Evolutionary conservation across 2,329 filamentous ascomycete genomes (phyloP).

Genomic region (Zymoseptoria passerinii): DNA sequence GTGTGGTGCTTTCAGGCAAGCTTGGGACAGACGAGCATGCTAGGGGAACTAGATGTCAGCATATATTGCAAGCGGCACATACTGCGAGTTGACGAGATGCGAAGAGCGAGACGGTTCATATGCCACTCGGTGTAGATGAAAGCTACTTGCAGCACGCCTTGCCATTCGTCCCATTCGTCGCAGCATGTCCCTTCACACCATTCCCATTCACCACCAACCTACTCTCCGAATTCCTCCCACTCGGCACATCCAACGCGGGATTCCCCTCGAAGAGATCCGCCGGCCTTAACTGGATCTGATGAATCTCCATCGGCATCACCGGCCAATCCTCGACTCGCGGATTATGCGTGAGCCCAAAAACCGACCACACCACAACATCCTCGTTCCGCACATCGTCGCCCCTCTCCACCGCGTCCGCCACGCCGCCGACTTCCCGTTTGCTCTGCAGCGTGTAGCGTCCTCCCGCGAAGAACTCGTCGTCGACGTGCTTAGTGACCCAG

Average conservation of each 20-base stretch:
- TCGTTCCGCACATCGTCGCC: constrained; percentile 37
- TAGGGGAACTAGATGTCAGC: no score
- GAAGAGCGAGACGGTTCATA: no score
- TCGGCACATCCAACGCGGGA: constrained; percentile 46
- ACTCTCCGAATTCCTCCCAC: constrained; percentile 11
- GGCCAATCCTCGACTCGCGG: constrained; percentile 46
- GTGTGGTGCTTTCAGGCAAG: no score
- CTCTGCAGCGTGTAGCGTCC: constrained; percentile 42
- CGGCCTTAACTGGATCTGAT: constrained; percentile 41
- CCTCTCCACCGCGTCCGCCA: constrained; percentile 37
- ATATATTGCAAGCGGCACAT: no score
- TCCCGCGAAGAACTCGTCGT: constrained; percentile 44
- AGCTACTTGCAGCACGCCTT: constrained; percentile 5
- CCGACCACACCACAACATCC: constrained; percentile 44
- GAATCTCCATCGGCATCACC: constrained; percentile 43
- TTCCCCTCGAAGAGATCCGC: constrained; percentile 48
- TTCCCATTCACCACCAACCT: constrained; percentile 6
- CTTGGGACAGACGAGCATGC: no score
- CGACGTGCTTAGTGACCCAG: constrained; percentile 47
- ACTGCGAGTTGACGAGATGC: no score
- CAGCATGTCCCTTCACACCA: constrained; percentile 4
- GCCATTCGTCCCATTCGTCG: background rate
- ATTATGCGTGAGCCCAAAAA: constrained; percentile 46
- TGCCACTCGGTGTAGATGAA: no score
- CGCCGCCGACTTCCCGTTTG: constrained; percentile 38